Evolutionary conservation across 768 basidiomycete species (phyloP), one percentile per base, ranked within the genome.

Genomic region (Gautieria morchelliformis): DNA sequence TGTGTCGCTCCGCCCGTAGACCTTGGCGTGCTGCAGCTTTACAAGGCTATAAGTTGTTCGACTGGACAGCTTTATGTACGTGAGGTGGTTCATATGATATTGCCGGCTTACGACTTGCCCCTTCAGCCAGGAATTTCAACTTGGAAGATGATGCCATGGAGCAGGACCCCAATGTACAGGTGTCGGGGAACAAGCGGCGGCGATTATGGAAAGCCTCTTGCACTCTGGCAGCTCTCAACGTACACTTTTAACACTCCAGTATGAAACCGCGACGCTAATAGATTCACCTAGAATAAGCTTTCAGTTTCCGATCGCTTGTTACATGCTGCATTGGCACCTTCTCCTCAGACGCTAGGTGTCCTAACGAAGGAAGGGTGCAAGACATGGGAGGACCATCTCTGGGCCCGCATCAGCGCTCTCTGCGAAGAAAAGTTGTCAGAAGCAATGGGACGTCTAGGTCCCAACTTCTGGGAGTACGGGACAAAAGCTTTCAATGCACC

Each of bases 381-480:
- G 35, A 87, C 89, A 20, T 98, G 95, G 94, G 89, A 94, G 65
- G 96, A 99, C 65, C 86, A 94, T 66, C 75, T 98, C 0, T 99
- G 96, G 96, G 91, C 89, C 0, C 85, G 89, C 58, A 74, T 93
- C 52, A 84, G 83, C 62, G 77, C 90, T 50, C 73, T 90, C 40
- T 86, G 89, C 63, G 90, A 94, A 66, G 84, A 91, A 62, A 84
- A 87, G 59, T 79, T 87, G 66, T 85, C 83, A 46, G 76, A 75
- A 32, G 83, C 87, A 60, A 78, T 97, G 64, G 67, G 74, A 10
- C 76, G 78, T 40, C 67, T 91, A 6, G 84, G 84, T 0, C 68
- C 70, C 6, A 81, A 85, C 42, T 94, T 89, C 67, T 95, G 93
- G 93, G 86, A 88, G 58, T 76, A 75, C 19, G 7, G 71, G 15